A percentile compares a stretch with the other conserved stretches of the same genome.
Evolutionary conservation across 1,139 yeast species (phyloP).

Genomic region (Geotrichum citri-aurantii): DNA sequence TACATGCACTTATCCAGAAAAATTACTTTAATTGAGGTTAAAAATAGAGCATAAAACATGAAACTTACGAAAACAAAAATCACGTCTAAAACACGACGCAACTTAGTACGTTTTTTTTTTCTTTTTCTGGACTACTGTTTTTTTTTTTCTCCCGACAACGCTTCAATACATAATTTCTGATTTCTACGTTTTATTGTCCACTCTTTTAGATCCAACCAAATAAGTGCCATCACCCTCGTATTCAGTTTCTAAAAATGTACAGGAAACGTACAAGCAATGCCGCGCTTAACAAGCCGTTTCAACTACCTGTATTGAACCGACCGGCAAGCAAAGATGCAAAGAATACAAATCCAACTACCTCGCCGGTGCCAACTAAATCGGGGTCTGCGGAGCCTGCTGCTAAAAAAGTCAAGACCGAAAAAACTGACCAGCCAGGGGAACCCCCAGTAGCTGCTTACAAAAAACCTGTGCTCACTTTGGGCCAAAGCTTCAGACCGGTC

Average conservation of each 20-base stretch:
- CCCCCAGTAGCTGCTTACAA: background rate
- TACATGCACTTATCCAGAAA: too few relatives aligned
- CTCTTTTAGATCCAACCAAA: background rate
- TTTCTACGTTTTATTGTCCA: background rate
- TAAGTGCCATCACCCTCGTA: background rate
- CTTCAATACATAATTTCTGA: too few relatives aligned
- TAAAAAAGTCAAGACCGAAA: slow-evolving; percentile 7
- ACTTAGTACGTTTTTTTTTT: slow-evolving; percentile 1
- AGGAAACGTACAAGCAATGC: slow-evolving; percentile 10
- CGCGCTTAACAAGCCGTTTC: slow-evolving; percentile 14
- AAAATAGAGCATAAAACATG: background rate
- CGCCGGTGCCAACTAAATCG: background rate
- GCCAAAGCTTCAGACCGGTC: background rate
- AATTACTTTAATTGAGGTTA: background rate
- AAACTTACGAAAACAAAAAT: background rate
- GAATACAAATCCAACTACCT: background rate
- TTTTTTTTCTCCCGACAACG: too few relatives aligned
- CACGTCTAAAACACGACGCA: background rate
- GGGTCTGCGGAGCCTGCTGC: background rate
- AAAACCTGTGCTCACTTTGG: background rate
- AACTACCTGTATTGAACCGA: slow-evolving; percentile 11
- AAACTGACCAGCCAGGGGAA: background rate
- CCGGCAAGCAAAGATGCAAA: background rate
- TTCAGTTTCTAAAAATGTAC: slow-evolving; percentile 4
- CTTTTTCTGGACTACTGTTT: too few relatives aligned